phyloP scores from a whole-genome alignment of 805 yeast species.

The Grigorovia humatica region DNA sequence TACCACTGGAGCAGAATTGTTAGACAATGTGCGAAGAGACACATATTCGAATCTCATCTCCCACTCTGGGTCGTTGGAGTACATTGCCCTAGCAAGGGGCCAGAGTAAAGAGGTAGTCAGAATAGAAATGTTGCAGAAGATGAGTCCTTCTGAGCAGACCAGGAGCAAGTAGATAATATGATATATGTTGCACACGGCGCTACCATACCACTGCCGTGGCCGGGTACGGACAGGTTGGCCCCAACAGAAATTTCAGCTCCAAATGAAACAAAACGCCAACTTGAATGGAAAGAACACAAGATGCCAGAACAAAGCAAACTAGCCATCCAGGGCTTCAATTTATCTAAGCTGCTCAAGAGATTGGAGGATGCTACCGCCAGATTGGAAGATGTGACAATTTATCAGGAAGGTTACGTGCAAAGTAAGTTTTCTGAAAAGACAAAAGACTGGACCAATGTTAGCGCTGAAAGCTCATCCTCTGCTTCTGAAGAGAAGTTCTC shows the following conservation, averaged over 20 bases:
- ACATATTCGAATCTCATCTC: constrained; percentile 21
- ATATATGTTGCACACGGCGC: too few relatives aligned
- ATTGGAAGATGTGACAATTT: constrained; percentile 76
- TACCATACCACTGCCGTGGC: neutral
- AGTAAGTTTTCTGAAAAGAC: constrained; percentile 18
- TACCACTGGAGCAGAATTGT: constrained; percentile 62
- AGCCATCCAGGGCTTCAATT: constrained; percentile 66
- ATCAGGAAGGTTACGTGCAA: constrained; percentile 51
- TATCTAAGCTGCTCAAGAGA: constrained; percentile 70
- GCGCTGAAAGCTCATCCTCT: constrained; percentile 4
- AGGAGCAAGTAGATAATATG: neutral
- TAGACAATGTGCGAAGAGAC: constrained; percentile 36
- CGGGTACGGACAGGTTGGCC: too few relatives aligned
- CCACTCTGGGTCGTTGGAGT: constrained; percentile 25
- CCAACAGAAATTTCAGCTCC: too few relatives aligned
- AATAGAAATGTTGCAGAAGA: constrained; percentile 20
- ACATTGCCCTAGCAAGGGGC: constrained; percentile 19
- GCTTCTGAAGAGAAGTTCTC: constrained; percentile 11
- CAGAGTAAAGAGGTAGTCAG: constrained; percentile 4
- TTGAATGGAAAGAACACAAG: too few relatives aligned
- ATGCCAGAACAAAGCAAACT: constrained; percentile 8
- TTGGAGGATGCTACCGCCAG: constrained; percentile 91
- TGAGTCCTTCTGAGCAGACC: constrained; percentile 7
- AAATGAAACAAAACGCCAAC: too few relatives aligned
- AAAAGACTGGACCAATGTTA: neutral